phyloP scores from a whole-genome alignment of 192 early-diverging fungal species.

The Dimargaris cristalligena region DNA sequence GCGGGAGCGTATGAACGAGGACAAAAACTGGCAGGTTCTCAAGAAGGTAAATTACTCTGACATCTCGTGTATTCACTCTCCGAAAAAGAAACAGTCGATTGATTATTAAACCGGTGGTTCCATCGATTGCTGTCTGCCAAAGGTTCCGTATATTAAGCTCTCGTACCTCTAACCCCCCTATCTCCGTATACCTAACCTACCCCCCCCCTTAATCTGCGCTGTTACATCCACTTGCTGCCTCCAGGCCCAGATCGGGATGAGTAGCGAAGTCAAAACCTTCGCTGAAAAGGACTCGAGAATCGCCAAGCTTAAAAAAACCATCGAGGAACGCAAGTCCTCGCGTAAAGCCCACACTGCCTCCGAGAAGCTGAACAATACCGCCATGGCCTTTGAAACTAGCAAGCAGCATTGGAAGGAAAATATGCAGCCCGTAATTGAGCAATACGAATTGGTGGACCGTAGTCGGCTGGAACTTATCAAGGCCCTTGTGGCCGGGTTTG shows the following conservation, averaged over 20 bases:
- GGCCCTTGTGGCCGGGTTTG: not conserved
- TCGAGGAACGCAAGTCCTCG: conserved; percentile 6
- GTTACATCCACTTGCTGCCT: no score
- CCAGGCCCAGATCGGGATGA: no score
- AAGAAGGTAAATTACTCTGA: not conserved
- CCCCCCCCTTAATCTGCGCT: no score
- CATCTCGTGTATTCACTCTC: not conserved
- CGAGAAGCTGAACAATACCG: conserved; percentile 7
- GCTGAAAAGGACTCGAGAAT: conserved; percentile 2
- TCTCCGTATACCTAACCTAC: no score
- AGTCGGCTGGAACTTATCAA: not conserved
- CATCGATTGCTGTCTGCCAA: no score
- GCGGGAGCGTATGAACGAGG: not conserved
- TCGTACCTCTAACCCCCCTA: no score
- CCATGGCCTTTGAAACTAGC: conserved; percentile 1
- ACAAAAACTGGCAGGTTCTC: not conserved
- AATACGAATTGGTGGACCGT: conserved; percentile 1
- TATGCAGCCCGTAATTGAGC: not conserved
- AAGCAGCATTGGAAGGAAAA: not conserved
- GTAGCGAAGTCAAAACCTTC: not conserved
- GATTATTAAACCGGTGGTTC: no score
- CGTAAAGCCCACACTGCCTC: conserved; percentile 7
- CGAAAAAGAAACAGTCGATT: no score
- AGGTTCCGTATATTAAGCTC: no score
- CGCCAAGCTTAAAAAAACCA: conserved; percentile 7